Percentiles rank a stretch among this genome's conserved stretches.
phyloP scores from a whole-genome alignment of 2,329 filamentous ascomycete species.

The Calonectria henricotiae region DNA sequence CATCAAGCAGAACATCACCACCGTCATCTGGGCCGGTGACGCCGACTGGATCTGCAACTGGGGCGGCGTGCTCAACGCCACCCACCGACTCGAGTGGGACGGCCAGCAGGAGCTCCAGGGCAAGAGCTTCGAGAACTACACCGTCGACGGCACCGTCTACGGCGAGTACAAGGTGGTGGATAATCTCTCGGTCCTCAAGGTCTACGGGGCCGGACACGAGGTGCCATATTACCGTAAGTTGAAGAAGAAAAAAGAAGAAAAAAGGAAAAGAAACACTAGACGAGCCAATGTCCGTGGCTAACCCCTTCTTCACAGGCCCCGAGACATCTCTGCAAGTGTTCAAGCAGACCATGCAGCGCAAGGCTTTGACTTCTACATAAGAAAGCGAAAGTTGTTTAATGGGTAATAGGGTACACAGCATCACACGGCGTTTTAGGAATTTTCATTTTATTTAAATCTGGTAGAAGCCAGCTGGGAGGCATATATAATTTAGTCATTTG shows the following conservation, averaged over 20 bases:
- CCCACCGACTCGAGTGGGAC: slow-evolving; percentile 64
- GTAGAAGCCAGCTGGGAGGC: slow-evolving; percentile 16
- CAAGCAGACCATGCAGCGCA: slow-evolving; percentile 51
- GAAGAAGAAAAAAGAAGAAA: background rate
- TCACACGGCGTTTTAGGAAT: background rate
- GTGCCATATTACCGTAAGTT: slow-evolving; percentile 64
- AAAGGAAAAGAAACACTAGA: too few relatives aligned
- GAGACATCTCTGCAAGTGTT: slow-evolving; percentile 52
- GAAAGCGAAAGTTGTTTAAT: slow-evolving; percentile 2
- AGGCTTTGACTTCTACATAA: slow-evolving; percentile 44
- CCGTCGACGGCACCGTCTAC: slow-evolving; percentile 63
- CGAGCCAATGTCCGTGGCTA: background rate
- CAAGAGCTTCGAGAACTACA: slow-evolving; percentile 60
- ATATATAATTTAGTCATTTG: slow-evolving; percentile 3
- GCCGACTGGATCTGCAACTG: slow-evolving; percentile 75
- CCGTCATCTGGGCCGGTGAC: slow-evolving; percentile 72
- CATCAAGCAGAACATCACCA: slow-evolving; percentile 65
- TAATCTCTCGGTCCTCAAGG: slow-evolving; percentile 74
- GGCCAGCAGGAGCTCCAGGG: slow-evolving; percentile 60
- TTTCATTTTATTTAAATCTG: background rate
- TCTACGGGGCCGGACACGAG: slow-evolving; percentile 74
- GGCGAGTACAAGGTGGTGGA: slow-evolving; percentile 67
- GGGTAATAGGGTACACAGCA: background rate
- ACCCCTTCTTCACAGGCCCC: slow-evolving; percentile 39
- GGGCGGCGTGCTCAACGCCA: slow-evolving; percentile 66